Base-by-base conservation (phyloP, 495 filamentous ascomycete species). In the Aspergillus ostianus region DNA sequence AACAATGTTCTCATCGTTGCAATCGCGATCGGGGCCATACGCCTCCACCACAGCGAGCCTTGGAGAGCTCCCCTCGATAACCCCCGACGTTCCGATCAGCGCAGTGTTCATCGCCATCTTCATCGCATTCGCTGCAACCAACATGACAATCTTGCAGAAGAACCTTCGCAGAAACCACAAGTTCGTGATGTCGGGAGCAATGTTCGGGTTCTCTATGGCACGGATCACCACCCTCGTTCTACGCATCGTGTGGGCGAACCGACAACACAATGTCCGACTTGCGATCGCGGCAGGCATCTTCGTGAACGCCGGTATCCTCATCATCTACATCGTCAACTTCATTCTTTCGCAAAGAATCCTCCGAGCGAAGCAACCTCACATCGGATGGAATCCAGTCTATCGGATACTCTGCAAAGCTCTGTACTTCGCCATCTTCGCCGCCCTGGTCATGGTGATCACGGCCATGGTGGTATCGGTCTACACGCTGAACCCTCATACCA, bases 321-420 rank as follows among this genome's bases (percentile, higher is more conserved):
- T 96, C 7, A 73, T 96, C n/a, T 95, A 89, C 71, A 72, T 96
- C 57, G 71, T 90, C 67, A 94, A 97, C 69, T 73, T 97, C 29
- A 77, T 94, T 64, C 89, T 91, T 67, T 76, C 88, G 0, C 90
- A 93, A 68, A 85, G 93, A 27, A 83, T 96, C 29, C 62, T 93
- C 9, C 80, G 92, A 29, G 89, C 87, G 3, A 82, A 82, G 13
- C 88, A 93, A 57, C 92, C 91, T 0, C 67, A 71, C 3, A 69
- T 90, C 50, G 90, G 91, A 30, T 91, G 88, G 88, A 78, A 83
- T 51, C 78, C 68, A 7, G 55, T 70, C 23, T 72, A 84, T 29
- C 73, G 72, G 0, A 55, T 68, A 15, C 56, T 71, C 21, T 89
- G 93, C 66, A 77, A 78, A 59, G 66, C 69, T 5, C 68, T 92